phyloP scores from a whole-genome alignment of 2,329 filamentous ascomycete genomes.

The Fusarium decemcellulare region DNA sequence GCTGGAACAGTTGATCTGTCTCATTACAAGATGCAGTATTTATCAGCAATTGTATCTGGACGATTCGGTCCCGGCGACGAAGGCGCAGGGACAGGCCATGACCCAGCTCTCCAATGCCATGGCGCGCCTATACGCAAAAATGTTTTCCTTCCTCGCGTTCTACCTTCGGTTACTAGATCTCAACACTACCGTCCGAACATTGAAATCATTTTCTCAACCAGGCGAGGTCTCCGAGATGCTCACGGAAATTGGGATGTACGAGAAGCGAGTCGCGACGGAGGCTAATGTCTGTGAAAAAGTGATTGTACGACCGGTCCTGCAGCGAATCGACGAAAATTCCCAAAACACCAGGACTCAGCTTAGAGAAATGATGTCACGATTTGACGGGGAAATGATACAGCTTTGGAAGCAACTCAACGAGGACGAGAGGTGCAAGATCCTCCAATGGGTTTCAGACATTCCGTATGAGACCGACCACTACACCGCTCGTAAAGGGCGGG shows the following conservation, averaged over 20 bases:
- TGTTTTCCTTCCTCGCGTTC: not conserved
- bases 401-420: slow-evolving; percentile 15
- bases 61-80: not conserved
- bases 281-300: not conserved
- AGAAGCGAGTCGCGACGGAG: not conserved
- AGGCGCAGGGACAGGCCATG: not conserved
- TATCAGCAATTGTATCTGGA: not conserved
- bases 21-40: not conserved
- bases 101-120: not conserved
- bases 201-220: not conserved
- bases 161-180: not conserved
- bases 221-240: not conserved
- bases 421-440: slow-evolving; percentile 20
- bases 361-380: not conserved
- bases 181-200: not conserved
- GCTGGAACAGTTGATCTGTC: not conserved
- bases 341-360: not conserved
- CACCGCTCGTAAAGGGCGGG: slow-evolving; percentile 10
- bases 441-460: slow-evolving; percentile 28
- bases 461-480: slow-evolving; percentile 26
- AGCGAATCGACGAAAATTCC: not conserved
- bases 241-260: not conserved
- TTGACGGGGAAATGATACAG: not conserved
- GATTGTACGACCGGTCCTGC: not conserved
- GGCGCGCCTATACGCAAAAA: not conserved